Evolutionary conservation across 352 stramenopile species (phyloP).

Genomic region (Globisporangium polare): DNA sequence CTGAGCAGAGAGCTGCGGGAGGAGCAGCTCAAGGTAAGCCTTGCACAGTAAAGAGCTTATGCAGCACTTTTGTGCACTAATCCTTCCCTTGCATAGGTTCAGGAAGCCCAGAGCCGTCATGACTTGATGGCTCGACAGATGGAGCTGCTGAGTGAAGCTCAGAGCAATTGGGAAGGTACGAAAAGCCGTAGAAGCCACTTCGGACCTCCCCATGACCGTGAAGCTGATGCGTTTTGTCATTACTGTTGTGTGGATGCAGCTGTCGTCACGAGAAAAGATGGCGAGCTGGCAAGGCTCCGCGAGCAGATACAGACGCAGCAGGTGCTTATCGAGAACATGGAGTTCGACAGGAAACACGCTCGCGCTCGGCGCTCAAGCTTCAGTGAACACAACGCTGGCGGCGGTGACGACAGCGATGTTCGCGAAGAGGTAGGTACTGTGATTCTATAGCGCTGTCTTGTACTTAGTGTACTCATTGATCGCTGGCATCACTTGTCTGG

Average conservation of each 20-base stretch:
- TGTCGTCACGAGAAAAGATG: conserved; percentile 33
- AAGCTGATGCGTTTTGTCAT: background rate
- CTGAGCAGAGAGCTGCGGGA: conserved; percentile 32
- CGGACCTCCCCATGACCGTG: background rate
- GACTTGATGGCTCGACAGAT: conserved; percentile 4
- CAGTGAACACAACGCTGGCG: background rate
- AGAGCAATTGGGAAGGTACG: conserved; percentile 7
- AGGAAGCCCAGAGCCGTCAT: background rate
- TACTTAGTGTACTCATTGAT: background rate
- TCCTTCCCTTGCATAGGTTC: background rate
- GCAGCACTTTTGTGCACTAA: too few relatives aligned
- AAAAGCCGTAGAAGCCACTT: background rate
- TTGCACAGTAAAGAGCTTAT: too few relatives aligned
- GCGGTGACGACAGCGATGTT: conserved; percentile 18
- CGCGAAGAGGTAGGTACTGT: conserved; percentile 47
- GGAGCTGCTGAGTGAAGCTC: background rate
- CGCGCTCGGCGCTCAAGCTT: conserved; percentile 1
- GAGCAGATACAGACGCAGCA: conserved; percentile 65
- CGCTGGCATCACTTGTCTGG: background rate
- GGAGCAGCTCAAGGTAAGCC: conserved; percentile 34
- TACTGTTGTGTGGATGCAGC: conserved; percentile 14
- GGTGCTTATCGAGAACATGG: conserved; percentile 50
- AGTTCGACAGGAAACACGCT: conserved; percentile 30
- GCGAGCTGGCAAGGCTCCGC: conserved; percentile 33
- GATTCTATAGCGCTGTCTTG: too few relatives aligned